Evolutionary conservation across 345 rosid species (phyloP), one percentile per base, ranked within the genome.

Genomic region (Arabidopsis suecica): DNA sequence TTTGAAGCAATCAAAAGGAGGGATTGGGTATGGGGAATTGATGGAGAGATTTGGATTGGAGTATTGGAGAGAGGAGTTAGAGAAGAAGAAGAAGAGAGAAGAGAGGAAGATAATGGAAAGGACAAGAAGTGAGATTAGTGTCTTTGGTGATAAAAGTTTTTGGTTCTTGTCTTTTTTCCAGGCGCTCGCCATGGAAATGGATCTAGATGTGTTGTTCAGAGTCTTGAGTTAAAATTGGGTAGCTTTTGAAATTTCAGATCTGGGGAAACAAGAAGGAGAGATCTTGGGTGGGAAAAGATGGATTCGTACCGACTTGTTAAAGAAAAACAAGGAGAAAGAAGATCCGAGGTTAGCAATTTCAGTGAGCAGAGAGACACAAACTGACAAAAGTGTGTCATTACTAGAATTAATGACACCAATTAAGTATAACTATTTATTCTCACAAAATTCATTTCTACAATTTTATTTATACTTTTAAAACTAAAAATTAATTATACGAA

Each of bases 1-100:
- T 53, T 79, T 79, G 59, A 65, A 69, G 88, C 99, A 95, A 61
- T 90, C 83, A 61, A 86, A 95, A 14, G 93, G 87, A 28, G 88
- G 85, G 58, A 75, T 54, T 18, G 81, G 84, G 72, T 72, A 72
- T 20, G 66, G 65, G 36, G 83, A 33, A 16, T 69, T n/a, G 61
- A 73, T 6, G 7, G 78, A 23, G 16, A 78, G 78, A 30, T 20
- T 41, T 7, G 71, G 69, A 55, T 59, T 25, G 6, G 78, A 36
- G 68, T 28, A 71, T 48, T 65, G 80, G 41, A 65, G 67, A 30
- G 79, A 68, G 7, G 42, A 57, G 10, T 55, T 40, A 3, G 85
- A 81, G 68, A 78, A 73, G 82, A 76, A 72, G 83, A 78, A 80
- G 82, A 84, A 68, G 77, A 80, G 80, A 61, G 83, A 80, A 60